A percentile compares a stretch with the other conserved stretches of the same genome.
Conservation (phyloP, 176 grass and related monocot genomes). For the Saccharum spontaneum region DNA sequence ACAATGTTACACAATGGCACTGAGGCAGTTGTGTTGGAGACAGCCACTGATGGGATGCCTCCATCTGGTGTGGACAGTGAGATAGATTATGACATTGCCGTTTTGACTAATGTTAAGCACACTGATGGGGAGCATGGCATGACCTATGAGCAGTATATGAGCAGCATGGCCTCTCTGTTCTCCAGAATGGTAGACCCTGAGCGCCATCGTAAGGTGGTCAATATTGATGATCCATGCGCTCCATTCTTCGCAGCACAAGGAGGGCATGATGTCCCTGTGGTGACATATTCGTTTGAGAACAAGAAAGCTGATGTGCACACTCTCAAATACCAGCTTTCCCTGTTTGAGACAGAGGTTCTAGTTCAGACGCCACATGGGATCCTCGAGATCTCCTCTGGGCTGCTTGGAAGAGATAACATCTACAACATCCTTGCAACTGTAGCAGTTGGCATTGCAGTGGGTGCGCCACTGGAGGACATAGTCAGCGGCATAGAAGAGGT, state of each 20-base stretch:
- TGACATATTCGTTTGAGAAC: conserved; percentile 90
- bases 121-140: conserved; percentile 49
- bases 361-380: conserved; percentile 94
- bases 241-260: conserved; percentile 75
- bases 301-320: conserved; percentile 90
- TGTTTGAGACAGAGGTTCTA: conserved; percentile 92
- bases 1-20: conserved; percentile 93
- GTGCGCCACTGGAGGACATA: conserved; percentile 81
- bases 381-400: conserved; percentile 92
- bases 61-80: conserved; percentile 47
- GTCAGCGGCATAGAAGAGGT: conserved; percentile 96
- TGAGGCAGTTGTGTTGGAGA: conserved; percentile 81
- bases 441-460: conserved; percentile 89
- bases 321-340: conserved; percentile 84
- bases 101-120: conserved; percentile 78
- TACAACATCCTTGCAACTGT: conserved; percentile 96
- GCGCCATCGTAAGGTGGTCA: conserved; percentile 85
- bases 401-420: conserved; percentile 83
- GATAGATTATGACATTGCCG: conserved; percentile 84
- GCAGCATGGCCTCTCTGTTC: conserved; percentile 62
- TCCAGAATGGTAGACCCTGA: conserved; percentile 84
- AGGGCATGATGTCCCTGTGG: conserved; percentile 71
- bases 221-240: conserved; percentile 84
- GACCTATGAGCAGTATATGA: conserved; percentile 75
- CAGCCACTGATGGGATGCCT: conserved; percentile 47